Percentiles rank a stretch among this genome's conserved stretches.
Evolutionary conservation across 164 flowering plant species (phyloP).

Genomic region (Pachysandra terminalis): DNA sequence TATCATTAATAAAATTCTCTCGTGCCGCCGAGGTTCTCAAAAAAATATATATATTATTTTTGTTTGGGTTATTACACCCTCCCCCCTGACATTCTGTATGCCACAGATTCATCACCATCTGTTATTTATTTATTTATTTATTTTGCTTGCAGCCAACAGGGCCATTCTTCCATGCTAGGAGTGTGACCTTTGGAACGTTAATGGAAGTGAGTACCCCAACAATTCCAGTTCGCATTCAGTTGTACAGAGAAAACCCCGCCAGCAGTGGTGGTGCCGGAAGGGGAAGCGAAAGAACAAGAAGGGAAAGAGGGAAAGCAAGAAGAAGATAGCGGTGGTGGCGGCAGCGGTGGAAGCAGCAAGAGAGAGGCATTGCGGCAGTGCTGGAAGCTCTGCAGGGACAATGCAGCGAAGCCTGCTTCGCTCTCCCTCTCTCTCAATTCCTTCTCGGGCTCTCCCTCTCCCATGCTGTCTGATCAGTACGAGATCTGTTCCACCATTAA

Average conservation of each 20-base stretch:
- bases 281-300: conserved; percentile 12
- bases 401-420: conserved; percentile 43
- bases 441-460: too few relatives aligned
- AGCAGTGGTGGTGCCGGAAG: too few relatives aligned
- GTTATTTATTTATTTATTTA: too few relatives aligned
- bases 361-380: conserved; percentile 49
- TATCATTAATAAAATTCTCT: too few relatives aligned
- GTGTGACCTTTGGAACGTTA: conserved; percentile 70
- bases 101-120: too few relatives aligned
- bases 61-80: too few relatives aligned
- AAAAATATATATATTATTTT: too few relatives aligned
- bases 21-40: too few relatives aligned
- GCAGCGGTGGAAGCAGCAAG: conserved; percentile 14
- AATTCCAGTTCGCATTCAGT: conserved; percentile 39
- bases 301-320: conserved; percentile 17
- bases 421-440: too few relatives aligned
- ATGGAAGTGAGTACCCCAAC: conserved; percentile 74
- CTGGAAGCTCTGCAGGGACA: conserved; percentile 73
- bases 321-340: conserved; percentile 13
- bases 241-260: conserved; percentile 26
- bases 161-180: conserved; percentile 81
- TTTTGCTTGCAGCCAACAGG: conserved; percentile 61
- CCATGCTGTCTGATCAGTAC: too few relatives aligned
- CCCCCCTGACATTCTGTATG: too few relatives aligned
- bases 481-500: too few relatives aligned